phyloP scores from a whole-genome alignment of 2,329 filamentous ascomycete species.

The Xylaria sp. region DNA sequence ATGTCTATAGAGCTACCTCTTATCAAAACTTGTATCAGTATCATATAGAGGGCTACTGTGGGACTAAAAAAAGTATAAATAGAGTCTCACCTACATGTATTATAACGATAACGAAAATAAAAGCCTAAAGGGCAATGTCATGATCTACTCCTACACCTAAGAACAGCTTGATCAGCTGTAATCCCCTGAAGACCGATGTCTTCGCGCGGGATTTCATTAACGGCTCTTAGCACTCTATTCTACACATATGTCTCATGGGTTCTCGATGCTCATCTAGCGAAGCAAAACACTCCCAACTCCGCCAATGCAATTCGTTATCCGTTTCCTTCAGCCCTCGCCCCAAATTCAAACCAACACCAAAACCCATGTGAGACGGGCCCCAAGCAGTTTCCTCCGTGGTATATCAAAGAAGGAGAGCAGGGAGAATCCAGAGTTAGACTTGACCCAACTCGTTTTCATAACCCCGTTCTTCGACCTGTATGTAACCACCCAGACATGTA shows the following conservation, averaged over 20 bases:
- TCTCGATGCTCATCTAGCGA: conserved; percentile 6
- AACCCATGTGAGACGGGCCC: not conserved
- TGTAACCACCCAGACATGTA: not conserved
- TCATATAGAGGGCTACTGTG: not conserved
- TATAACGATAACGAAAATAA: not conserved
- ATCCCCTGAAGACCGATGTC: not conserved
- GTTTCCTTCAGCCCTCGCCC: not conserved
- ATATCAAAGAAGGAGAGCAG: not conserved
- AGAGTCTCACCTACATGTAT: conserved; percentile 12
- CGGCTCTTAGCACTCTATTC: not conserved
- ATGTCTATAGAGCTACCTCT: not conserved
- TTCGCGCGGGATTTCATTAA: not conserved
- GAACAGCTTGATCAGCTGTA: not conserved
- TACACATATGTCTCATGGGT: not conserved
- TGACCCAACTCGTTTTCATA: not conserved
- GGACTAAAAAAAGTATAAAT: conserved; percentile 12
- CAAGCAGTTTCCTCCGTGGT: not conserved
- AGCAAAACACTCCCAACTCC: conserved; percentile 19
- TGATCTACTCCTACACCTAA: not conserved
- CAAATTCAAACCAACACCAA: not conserved
- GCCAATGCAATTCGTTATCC: conserved; percentile 16
- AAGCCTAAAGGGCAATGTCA: not conserved
- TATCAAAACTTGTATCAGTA: not conserved
- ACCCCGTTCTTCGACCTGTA: not conserved
- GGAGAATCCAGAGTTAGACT: not conserved